phyloP scores from a whole-genome alignment of 2,329 filamentous ascomycete species.

The Phaeosphaeriaceae sp. region DNA sequence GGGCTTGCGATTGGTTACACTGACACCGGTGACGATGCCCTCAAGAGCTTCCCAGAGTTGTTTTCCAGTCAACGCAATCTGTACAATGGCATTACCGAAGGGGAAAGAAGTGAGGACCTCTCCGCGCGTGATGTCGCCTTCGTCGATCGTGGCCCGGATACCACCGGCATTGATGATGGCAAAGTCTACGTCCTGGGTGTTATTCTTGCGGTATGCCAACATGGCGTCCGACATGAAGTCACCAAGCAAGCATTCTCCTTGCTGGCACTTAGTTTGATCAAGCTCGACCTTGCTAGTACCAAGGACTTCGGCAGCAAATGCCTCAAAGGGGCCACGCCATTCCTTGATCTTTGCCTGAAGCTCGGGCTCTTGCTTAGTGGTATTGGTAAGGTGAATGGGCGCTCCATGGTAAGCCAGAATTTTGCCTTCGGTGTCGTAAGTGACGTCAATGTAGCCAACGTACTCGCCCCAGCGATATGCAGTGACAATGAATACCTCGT shows the following conservation, averaged over 20 bases:
- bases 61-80: conserved; percentile 61
- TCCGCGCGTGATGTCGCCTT: conserved; percentile 67
- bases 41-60: conserved; percentile 66
- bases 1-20: conserved; percentile 60
- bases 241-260: conserved; percentile 61
- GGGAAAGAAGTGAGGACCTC: conserved; percentile 70
- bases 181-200: conserved; percentile 58
- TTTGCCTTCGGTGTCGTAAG: conserved; percentile 66
- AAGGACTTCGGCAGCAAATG: conserved; percentile 64
- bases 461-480: conserved; percentile 74
- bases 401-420: conserved; percentile 69
- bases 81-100: conserved; percentile 70
- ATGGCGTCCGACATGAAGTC: conserved; percentile 61
- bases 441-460: conserved; percentile 71
- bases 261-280: conserved; percentile 66
- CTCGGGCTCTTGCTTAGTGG: conserved; percentile 62
- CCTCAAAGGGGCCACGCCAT: conserved; percentile 68
- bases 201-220: conserved; percentile 64
- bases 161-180: conserved; percentile 70
- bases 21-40: conserved; percentile 63
- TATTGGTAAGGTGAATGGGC: conserved; percentile 69
- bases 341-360: conserved; percentile 65
- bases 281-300: conserved; percentile 63
- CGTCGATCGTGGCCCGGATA: conserved; percentile 68
- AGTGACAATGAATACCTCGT: conserved; percentile 73